Conservation (phyloP, 768 basidiomycete genomes). For the Kwoniella sp. region DNA sequence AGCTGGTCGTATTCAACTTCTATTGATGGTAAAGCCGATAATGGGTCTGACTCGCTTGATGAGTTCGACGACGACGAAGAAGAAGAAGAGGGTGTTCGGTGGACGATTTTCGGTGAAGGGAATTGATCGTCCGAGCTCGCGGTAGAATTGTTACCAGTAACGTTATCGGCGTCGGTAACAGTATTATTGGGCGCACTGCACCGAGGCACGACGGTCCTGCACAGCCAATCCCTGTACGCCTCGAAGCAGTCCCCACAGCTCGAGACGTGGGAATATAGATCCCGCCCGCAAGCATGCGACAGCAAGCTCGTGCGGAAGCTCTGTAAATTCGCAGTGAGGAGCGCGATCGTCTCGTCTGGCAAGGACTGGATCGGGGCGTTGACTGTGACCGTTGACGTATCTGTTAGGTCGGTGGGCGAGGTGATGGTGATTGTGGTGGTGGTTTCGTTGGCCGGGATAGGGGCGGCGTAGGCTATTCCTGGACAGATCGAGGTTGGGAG, state of each 20-base stretch:
- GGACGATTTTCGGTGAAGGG: constrained; percentile 19
- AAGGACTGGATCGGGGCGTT: constrained; percentile 34
- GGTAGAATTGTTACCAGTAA: not conserved
- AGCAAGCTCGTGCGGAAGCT: constrained; percentile 51
- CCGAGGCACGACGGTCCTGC: constrained; percentile 47
- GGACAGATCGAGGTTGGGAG: constrained; percentile 50
- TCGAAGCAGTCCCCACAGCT: constrained; percentile 52
- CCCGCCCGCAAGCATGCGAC: constrained; percentile 53
- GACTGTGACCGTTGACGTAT: constrained; percentile 3
- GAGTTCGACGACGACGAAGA: not conserved
- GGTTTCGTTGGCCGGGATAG: constrained; percentile 35
- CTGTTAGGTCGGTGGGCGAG: constrained; percentile 13
- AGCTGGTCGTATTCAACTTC: constrained; percentile 50
- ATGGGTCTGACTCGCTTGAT: constrained; percentile 12
- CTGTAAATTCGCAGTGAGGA: constrained; percentile 42
- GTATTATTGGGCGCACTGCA: constrained; percentile 25
- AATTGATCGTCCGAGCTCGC: constrained; percentile 4
- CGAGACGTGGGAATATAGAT: constrained; percentile 54
- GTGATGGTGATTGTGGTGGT: too few species aligned
- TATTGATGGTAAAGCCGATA: constrained; percentile 9
- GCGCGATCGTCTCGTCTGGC: constrained; percentile 28
- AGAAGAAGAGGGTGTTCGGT: constrained; percentile 16
- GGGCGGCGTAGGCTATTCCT: constrained; percentile 48
- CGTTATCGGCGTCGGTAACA: not conserved
- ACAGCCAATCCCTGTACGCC: constrained; percentile 55